These are phyloP conservation scores for Celoporthe dispersa DNA, from an alignment of 2,329 filamentous ascomycete species.

Conservation along the genomic window DNA sequence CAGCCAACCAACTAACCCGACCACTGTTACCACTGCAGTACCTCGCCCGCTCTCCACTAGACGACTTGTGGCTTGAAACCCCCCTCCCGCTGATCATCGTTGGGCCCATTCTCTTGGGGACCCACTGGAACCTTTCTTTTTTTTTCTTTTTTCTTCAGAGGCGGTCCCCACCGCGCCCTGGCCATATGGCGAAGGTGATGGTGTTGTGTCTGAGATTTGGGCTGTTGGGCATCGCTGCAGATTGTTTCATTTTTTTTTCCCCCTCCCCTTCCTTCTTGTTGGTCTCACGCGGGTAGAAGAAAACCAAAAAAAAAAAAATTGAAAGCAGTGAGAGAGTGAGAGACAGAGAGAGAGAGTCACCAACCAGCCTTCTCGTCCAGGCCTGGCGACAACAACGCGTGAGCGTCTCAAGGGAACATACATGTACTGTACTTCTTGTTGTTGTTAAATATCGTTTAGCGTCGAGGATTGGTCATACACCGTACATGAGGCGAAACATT, in stretches of 20 bases:
- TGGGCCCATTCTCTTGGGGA: conserved; percentile 2
- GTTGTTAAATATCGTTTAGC: background rate
- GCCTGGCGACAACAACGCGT: background rate
- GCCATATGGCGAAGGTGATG: background rate
- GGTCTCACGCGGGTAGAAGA: background rate
- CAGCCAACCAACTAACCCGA: background rate
- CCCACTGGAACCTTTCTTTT: background rate
- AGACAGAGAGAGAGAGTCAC: too few relatives aligned
- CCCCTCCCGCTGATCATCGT: conserved; percentile 8
- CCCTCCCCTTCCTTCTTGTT: background rate
- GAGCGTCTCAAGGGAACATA: background rate
- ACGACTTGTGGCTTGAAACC: conserved; percentile 10
- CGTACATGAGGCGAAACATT: background rate
- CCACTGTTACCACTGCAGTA: too few relatives aligned
- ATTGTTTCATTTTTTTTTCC: background rate
- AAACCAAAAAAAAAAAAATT: background rate
- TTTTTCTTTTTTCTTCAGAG: background rate
- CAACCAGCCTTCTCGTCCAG: background rate
- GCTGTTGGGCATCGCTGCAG: background rate
- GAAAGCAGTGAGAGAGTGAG: background rate
- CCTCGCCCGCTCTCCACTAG: background rate
- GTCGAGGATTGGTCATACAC: background rate
- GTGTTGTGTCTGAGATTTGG: conserved; percentile 1
- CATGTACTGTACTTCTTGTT: background rate
- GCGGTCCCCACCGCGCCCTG: background rate